Evolutionary conservation across 352 stramenopile genomes (phyloP), one percentile per base, ranked within the genome.

Genomic region (Phytophthora cajani): DNA sequence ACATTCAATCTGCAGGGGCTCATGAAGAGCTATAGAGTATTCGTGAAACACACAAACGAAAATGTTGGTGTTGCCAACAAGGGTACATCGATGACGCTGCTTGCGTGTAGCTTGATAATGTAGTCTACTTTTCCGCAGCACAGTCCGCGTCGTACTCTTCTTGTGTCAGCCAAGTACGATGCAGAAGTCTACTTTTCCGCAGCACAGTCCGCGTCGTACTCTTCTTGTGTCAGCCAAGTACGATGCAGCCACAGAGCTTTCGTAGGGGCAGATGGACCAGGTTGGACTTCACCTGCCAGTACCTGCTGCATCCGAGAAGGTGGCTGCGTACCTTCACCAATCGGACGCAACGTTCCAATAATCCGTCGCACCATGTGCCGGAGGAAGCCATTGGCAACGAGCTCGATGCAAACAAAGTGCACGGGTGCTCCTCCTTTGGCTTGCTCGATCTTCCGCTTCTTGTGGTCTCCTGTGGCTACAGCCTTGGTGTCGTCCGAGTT

Each of bases 281-380:
- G 72, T n/a, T 84, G 64, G 25, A 79, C 17, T 47, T 78, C 55
- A 47, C 86, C 85, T 50, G 81, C 57, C 0, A 96, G 70, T 21
- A 96, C 84, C n/a, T 91, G 71, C 54, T 89, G 76, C 77, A 95
- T 90, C 57, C 73, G 77, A 14, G 36, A 79, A 3, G 82, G 73
- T 3, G 82, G 75, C 27, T 84, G 78, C 3, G 78, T 81, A 10
- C 89, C 87, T 78, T 95, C 87, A n/a, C 77, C 87, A 67, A 96
- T 94, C 5, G 80, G 85, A 9, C 89, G 84, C 44, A 92, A 56
- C 7, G 86, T 96, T 49, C 89, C 89, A 12, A 96, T 79, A 67
- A 96, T 96, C 5, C 89, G 86, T 10, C 89, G 86, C 66, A 96
- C 86, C 89, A 96, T 96, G 74, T 96, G 89, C 12, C 89, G 72